Conservation (phyloP, 2,329 filamentous ascomycete species). For the Xylaria sp. region DNA sequence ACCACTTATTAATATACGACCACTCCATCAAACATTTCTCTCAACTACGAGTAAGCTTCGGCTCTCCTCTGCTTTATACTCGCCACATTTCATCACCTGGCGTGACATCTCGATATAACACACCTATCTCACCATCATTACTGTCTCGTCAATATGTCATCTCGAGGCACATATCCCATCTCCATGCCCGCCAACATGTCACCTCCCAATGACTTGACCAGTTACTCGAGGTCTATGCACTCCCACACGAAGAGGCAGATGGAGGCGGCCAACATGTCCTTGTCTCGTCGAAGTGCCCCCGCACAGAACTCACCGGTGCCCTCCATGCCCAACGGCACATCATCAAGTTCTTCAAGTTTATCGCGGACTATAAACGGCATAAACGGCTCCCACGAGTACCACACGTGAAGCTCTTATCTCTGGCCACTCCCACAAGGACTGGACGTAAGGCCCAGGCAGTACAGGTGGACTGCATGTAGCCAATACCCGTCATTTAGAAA, state of each 20-base stretch:
- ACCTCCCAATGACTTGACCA: conserved; percentile 48
- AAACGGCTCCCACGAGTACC: conserved; percentile 24
- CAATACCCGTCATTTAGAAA: neutral
- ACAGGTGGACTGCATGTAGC: neutral
- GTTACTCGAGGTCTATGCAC: conserved; percentile 70
- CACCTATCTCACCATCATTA: conserved; percentile 1
- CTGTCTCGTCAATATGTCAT: conserved; percentile 42
- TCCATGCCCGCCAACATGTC: conserved; percentile 44
- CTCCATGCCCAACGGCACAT: conserved; percentile 44
- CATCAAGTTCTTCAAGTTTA: conserved; percentile 31
- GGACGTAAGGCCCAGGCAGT: neutral
- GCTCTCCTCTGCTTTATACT: neutral
- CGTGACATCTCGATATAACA: conserved; percentile 5
- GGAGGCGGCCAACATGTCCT: conserved; percentile 63
- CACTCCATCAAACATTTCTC: neutral
- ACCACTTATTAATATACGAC: neutral
- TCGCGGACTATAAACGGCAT: conserved; percentile 21
- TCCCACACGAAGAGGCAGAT: conserved; percentile 73
- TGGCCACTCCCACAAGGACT: neutral
- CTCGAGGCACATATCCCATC: conserved; percentile 42
- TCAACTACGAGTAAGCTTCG: conserved; percentile 3
- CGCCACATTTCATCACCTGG: neutral
- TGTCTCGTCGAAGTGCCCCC: conserved; percentile 48
- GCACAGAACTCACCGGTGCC: conserved; percentile 35
- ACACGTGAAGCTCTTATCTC: conserved; percentile 1